Evolutionary conservation across 2,329 filamentous ascomycete genomes (phyloP), one percentile per base, ranked within the genome.

Genomic region (Trichoderma polysporum): DNA sequence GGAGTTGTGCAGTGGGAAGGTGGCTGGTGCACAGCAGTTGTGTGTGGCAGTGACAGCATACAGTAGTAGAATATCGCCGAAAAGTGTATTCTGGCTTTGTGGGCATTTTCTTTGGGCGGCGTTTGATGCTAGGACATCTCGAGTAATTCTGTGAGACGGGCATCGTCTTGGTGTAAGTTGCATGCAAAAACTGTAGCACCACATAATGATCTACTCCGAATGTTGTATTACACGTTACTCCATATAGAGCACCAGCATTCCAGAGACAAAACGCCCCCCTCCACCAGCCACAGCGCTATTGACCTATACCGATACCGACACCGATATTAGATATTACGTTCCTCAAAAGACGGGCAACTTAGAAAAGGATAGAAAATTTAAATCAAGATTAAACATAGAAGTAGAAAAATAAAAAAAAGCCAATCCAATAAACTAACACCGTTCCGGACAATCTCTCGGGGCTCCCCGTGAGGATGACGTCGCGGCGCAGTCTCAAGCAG

Each of bases 381-480:
- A 29, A n/a, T n/a, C 25, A 50, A 3, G 22, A 17, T 25, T 50
- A 50, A 25, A 50, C 25, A 50, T 50, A 17, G 15, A 52, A 10
- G 3, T 31, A 45, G 41, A 22, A 57, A 57, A 41, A 29, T n/a
- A 8, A 41, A 25, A 31, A 19, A 41, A 39, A 29, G 10, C n/a
- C 22, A 22, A 45, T 47, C 56, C 35, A 12, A n/a, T 2, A 22
- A 49, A 6, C 57, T n/a, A 60, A n/a, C 33, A 25, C 56, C 27
- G 1, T 60, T 50, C 41, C 57, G 41, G 57, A 19, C 10, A 6
- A 35, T 12, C 2, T 25, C 15, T 27, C 56, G 39, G 56, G 39
- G 56, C 31, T 35, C 31, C 52, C 35, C 54, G 35, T 19, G 12
- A n/a, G 50, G 17, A 60, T 60, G 57, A 60, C 57, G 57, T 60